Evolutionary conservation across 169 alveolate species (phyloP).

Genomic region (Plasmodium yoelii): DNA sequence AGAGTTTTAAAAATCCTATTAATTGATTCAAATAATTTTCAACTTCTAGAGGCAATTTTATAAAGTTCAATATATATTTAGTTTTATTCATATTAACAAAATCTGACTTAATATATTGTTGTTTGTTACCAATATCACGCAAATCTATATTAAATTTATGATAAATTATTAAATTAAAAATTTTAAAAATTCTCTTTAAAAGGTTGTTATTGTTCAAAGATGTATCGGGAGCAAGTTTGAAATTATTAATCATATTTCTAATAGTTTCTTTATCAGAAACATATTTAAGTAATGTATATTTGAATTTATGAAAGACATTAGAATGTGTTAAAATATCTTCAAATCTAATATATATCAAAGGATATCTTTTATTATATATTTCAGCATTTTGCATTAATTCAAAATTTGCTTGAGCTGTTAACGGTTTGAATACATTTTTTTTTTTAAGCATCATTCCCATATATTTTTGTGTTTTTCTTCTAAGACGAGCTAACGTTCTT

Average conservation of each 20-base stretch:
- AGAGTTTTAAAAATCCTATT: slow-evolving; percentile 56
- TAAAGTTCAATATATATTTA: slow-evolving; percentile 18
- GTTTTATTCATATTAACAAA: background rate
- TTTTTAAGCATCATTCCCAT: slow-evolving; percentile 19
- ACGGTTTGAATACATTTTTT: slow-evolving; percentile 16
- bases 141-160: slow-evolving; percentile 38
- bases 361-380: slow-evolving; percentile 22
- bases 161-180: slow-evolving; percentile 17
- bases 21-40: slow-evolving; percentile 47
- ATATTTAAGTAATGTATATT: slow-evolving; percentile 29
- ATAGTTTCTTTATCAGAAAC: slow-evolving; percentile 8
- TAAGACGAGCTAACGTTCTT: slow-evolving; percentile 6
- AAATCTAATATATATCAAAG: slow-evolving; percentile 32
- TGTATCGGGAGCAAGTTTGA: slow-evolving; percentile 46
- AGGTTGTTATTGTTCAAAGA: slow-evolving; percentile 21
- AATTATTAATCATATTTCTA: slow-evolving; percentile 31
- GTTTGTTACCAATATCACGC: background rate
- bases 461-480: slow-evolving; percentile 3
- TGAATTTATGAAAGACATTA: slow-evolving; percentile 52
- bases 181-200: slow-evolving; percentile 18
- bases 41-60: slow-evolving; percentile 1
- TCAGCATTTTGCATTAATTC: slow-evolving; percentile 60
- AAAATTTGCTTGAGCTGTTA: slow-evolving; percentile 30
- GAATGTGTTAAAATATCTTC: slow-evolving; percentile 55
- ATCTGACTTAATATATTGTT: slow-evolving; percentile 4